Evolutionary conservation across 306 rosid genomes (phyloP).

Genomic region (Prunus mume): DNA sequence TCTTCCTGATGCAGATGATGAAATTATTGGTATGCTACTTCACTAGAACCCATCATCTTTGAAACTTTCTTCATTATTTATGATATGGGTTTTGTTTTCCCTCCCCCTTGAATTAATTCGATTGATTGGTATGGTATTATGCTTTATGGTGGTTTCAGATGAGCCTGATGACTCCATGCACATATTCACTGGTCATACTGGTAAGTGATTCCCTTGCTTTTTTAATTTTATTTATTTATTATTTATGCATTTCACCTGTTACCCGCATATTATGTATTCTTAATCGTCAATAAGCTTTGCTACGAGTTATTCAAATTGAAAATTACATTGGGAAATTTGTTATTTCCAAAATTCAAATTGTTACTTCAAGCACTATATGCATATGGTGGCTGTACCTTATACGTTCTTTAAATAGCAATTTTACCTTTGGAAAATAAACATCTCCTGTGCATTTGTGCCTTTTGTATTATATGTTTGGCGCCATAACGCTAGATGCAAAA

Average conservation of each 20-base stretch:
- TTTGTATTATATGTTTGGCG: background rate
- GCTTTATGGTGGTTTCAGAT: slow-evolving; percentile 42
- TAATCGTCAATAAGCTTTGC: background rate
- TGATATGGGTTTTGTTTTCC: background rate
- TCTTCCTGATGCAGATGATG: slow-evolving; percentile 53
- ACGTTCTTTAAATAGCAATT: background rate
- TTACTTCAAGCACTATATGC: background rate
- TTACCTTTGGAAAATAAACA: background rate
- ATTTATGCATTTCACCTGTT: background rate
- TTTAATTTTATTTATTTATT: background rate
- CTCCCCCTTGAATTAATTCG: background rate
- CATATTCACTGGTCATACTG: slow-evolving; percentile 73
- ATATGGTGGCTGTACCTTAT: background rate
- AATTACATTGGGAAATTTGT: background rate
- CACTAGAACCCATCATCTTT: background rate
- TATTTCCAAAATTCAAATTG: no score
- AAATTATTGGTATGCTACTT: slow-evolving; percentile 33
- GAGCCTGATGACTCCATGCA: slow-evolving; percentile 70
- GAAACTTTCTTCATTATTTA: background rate
- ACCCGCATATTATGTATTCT: background rate
- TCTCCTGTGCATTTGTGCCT: background rate
- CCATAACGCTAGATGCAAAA: background rate
- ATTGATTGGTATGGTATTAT: slow-evolving; percentile 15
- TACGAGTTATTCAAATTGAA: no score
- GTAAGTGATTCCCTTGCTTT: slow-evolving; percentile 27